Evolutionary conservation across 495 filamentous ascomycete genomes (phyloP).

Genomic region (Penicillium paxilli): DNA sequence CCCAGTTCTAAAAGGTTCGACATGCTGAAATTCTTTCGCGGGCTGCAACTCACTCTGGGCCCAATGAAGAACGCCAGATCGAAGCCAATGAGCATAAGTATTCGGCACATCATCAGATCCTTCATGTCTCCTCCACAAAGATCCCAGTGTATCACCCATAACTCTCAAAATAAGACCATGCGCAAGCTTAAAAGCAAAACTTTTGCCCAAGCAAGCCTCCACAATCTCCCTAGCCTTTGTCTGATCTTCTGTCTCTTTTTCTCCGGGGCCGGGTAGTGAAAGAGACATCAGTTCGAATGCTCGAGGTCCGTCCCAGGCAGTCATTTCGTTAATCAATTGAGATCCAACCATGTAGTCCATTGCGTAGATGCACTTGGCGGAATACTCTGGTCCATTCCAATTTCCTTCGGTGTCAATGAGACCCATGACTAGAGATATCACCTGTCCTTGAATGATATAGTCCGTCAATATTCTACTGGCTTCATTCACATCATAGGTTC

Average conservation of each 20-base stretch:
- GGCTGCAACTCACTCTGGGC: background rate
- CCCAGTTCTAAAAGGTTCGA: background rate
- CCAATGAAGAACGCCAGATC: constrained; percentile 10
- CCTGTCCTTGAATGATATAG: constrained; percentile 55
- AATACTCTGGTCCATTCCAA: constrained; percentile 56
- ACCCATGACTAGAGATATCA: constrained; percentile 49
- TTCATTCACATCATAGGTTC: constrained; percentile 28
- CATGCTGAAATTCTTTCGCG: background rate
- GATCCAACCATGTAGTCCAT: constrained; percentile 51
- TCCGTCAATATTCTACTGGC: constrained; percentile 44
- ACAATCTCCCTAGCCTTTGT: constrained; percentile 49
- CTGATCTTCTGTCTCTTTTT: constrained; percentile 50
- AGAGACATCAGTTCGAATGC: constrained; percentile 54
- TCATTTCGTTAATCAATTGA: constrained; percentile 52
- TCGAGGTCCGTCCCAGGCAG: constrained; percentile 46
- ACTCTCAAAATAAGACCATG: constrained; percentile 52
- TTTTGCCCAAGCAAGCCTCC: constrained; percentile 43
- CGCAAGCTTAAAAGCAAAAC: constrained; percentile 54
- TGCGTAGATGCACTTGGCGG: constrained; percentile 43
- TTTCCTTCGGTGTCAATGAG: constrained; percentile 48
- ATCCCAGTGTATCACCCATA: constrained; percentile 21
- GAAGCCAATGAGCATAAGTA: constrained; percentile 27
- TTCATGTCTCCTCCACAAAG: constrained; percentile 20
- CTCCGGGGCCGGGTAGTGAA: constrained; percentile 39
- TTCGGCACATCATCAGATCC: constrained; percentile 21